Evolutionary conservation across 2,329 filamentous ascomycete genomes (phyloP).

Genomic region (Gnomoniopsis smithogilvyi): DNA sequence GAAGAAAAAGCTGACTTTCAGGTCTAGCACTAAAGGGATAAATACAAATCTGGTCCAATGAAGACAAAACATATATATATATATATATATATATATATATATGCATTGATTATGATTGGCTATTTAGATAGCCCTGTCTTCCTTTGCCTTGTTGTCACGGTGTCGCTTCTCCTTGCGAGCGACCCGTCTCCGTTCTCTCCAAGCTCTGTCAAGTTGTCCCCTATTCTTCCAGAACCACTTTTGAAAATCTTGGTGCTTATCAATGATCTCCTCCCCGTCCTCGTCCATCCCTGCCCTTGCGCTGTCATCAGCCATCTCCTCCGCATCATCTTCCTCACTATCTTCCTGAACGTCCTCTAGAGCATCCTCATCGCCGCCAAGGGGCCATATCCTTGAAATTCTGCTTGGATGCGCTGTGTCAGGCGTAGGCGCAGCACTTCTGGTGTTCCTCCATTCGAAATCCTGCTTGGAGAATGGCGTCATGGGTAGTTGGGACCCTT

Average conservation of each 20-base stretch:
- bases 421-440: constrained; percentile 90
- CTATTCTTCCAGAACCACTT: constrained; percentile 68
- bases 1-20: too few species aligned
- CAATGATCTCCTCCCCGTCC: constrained; percentile 25
- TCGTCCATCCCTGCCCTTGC: constrained; percentile 23
- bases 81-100: too few species aligned
- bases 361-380: constrained; percentile 41
- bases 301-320: constrained; percentile 23
- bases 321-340: constrained; percentile 27
- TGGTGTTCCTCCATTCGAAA: constrained; percentile 67
- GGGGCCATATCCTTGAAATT: constrained; percentile 57
- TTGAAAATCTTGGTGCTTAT: constrained; percentile 48
- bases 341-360: constrained; percentile 37
- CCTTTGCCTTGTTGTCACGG: constrained; percentile 58
- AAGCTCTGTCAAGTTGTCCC: constrained; percentile 61
- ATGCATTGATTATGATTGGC: not conserved
- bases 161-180: constrained; percentile 66
- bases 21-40: too few species aligned
- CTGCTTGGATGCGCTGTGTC: constrained; percentile 80
- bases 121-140: constrained; percentile 34
- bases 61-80: too few species aligned
- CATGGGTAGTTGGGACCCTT: constrained; percentile 52
- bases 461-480: constrained; percentile 84
- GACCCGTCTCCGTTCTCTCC: constrained; percentile 62
- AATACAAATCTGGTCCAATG: too few species aligned